Evolutionary conservation across 805 yeast genomes (phyloP).

Genomic region (Wickerhamiella parazyma): DNA sequence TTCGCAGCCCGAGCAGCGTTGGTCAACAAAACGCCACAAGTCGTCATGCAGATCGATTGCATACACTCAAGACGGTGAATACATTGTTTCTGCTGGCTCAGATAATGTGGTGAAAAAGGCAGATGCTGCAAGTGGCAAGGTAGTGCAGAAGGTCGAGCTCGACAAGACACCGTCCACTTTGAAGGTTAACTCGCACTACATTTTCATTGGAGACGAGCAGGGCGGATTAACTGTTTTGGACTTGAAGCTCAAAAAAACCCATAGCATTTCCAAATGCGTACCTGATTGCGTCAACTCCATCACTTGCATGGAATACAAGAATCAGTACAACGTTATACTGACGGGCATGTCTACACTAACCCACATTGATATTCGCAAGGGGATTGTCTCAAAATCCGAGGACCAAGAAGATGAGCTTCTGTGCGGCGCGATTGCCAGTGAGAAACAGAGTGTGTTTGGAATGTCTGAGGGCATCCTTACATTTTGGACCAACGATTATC

Average conservation of each 20-base stretch:
- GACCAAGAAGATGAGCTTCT: constrained; percentile 91
- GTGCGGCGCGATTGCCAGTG: constrained; percentile 51
- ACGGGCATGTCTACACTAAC: constrained; percentile 73
- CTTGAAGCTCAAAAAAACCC: constrained; percentile 36
- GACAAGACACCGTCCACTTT: constrained; percentile 20
- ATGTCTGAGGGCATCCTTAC: constrained; percentile 87
- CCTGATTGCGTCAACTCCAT: constrained; percentile 59
- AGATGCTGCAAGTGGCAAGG: constrained; percentile 58
- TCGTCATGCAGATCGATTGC: constrained; percentile 67
- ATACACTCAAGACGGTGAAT: constrained; percentile 48
- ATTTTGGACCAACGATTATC: constrained; percentile 58
- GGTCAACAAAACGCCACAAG: constrained; percentile 88
- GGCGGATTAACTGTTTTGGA: constrained; percentile 58
- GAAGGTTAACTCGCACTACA: constrained; percentile 23
- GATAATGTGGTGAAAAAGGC: constrained; percentile 74
- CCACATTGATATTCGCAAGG: constrained; percentile 66
- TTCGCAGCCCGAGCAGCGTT: constrained; percentile 29
- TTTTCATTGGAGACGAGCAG: constrained; percentile 43
- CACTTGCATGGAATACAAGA: constrained; percentile 51
- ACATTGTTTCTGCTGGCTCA: constrained; percentile 63
- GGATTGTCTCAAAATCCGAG: constrained; percentile 52
- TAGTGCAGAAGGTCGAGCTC: constrained; percentile 37
- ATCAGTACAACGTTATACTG: constrained; percentile 66
- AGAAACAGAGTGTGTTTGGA: constrained; percentile 59
- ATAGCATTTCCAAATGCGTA: constrained; percentile 42